phyloP scores from a whole-genome alignment of 345 rosid species.

The Garcia nutans region DNA sequence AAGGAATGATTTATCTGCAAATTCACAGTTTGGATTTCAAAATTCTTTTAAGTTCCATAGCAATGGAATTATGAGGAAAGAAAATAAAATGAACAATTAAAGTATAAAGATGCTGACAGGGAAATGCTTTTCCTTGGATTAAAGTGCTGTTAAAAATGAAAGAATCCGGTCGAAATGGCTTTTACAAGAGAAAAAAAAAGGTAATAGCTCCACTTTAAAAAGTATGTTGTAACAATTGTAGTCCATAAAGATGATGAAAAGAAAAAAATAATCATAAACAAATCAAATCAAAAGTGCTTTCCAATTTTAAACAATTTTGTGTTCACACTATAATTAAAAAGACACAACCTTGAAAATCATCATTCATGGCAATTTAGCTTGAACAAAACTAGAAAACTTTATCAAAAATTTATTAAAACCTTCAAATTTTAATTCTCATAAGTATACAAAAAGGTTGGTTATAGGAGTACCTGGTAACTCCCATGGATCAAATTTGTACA shows the following conservation, averaged over 20 bases:
- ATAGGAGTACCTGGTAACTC: slow-evolving; percentile 68
- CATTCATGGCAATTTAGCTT: no score
- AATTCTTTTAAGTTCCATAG: neutral
- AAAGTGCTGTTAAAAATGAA: neutral
- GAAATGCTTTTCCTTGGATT: neutral
- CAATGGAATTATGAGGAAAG: neutral
- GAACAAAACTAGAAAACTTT: neutral
- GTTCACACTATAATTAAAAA: slow-evolving; percentile 24
- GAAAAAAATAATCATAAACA: slow-evolving; percentile 9
- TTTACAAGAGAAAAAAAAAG: slow-evolving; percentile 13
- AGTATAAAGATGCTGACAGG: neutral
- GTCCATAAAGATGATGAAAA: slow-evolving; percentile 12
- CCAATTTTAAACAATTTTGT: slow-evolving; percentile 6
- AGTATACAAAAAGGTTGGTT: neutral
- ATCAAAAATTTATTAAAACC: neutral
- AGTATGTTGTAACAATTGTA: neutral
- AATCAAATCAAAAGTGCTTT: slow-evolving; percentile 37
- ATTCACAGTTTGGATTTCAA: slow-evolving; percentile 9
- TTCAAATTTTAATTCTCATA: neutral
- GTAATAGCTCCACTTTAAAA: slow-evolving; percentile 12
- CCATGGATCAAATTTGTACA: slow-evolving; percentile 96
- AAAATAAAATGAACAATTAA: neutral
- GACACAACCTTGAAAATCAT: no score
- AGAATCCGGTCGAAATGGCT: slow-evolving; percentile 8
- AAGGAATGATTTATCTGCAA: slow-evolving; percentile 77